phyloP scores from a whole-genome alignment of 176 grass and related monocot species.

The Cenchrus americanus region DNA sequence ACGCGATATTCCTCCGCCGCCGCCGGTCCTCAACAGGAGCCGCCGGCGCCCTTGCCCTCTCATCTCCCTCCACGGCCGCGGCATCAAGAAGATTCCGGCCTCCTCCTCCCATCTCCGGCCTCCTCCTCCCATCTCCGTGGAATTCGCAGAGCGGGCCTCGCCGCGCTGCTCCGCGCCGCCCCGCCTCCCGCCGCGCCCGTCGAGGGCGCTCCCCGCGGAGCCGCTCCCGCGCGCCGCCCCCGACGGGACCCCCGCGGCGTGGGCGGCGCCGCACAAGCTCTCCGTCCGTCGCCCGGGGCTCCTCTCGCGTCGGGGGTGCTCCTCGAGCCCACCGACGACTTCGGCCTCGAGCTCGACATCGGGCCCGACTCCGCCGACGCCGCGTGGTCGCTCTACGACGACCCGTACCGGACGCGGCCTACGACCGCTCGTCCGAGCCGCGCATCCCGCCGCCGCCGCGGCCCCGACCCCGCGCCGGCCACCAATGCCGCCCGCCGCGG shows the following conservation, averaged over 20 bases:
- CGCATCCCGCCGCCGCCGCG: neutral
- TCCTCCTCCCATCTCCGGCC: no score
- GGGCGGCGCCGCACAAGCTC: slow-evolving; percentile 81
- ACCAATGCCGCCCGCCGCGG: neutral
- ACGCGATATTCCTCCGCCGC: no score
- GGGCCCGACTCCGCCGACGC: slow-evolving; percentile 46
- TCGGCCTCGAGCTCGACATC: slow-evolving; percentile 92
- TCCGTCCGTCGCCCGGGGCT: slow-evolving; percentile 95
- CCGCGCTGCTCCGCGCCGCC: slow-evolving; percentile 49
- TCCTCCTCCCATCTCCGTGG: neutral
- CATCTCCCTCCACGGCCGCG: no score
- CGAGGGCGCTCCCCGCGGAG: slow-evolving; percentile 59
- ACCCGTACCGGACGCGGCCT: slow-evolving; percentile 83
- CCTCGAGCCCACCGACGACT: slow-evolving; percentile 75
- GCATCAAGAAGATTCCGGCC: no score
- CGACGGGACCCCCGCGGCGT: slow-evolving; percentile 21
- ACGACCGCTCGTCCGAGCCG: slow-evolving; percentile 71
- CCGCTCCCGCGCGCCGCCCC: slow-evolving; percentile 43
- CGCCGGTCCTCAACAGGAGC: no score
- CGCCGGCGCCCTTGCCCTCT: no score
- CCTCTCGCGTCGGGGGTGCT: slow-evolving; percentile 68
- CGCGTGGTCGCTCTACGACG: slow-evolving; percentile 85
- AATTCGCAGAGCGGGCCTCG: slow-evolving; percentile 39
- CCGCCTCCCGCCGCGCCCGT: slow-evolving; percentile 59
- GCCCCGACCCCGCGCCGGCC: neutral